Evolutionary conservation across 768 basidiomycete species (phyloP).

Genomic region (Rhodosporidiobolus odoratus): DNA sequence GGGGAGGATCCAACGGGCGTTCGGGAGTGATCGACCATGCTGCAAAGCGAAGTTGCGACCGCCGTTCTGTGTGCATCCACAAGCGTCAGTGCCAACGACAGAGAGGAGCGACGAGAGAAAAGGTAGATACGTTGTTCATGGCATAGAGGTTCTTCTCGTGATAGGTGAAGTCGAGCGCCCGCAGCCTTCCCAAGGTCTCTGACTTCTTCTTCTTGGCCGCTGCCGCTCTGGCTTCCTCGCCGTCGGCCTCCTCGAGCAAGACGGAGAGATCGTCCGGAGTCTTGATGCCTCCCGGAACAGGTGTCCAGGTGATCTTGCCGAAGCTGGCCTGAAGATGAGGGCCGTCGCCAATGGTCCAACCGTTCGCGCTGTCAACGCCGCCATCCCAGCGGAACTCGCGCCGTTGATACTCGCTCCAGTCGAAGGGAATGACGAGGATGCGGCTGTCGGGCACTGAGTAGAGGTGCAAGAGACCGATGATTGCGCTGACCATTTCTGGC

Average conservation of each 20-base stretch:
- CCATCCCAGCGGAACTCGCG: conserved; percentile 42
- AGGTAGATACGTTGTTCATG: conserved; percentile 42
- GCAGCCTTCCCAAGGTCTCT: conserved; percentile 32
- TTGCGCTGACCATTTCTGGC: conserved; percentile 31
- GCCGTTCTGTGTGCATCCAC: conserved; percentile 39
- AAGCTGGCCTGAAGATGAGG: not conserved
- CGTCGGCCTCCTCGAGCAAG: conserved; percentile 35
- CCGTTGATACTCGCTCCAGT: conserved; percentile 41
- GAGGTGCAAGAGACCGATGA: conserved; percentile 38
- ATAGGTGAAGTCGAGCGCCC: conserved; percentile 42
- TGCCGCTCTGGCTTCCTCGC: conserved; percentile 20
- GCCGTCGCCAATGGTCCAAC: conserved; percentile 39
- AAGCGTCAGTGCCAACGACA: too few species aligned
- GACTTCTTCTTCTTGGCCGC: conserved; percentile 19
- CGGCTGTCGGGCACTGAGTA: conserved; percentile 37
- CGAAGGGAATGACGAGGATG: conserved; percentile 42
- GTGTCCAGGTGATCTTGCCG: conserved; percentile 9
- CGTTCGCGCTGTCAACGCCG: conserved; percentile 32
- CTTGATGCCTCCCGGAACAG: not conserved
- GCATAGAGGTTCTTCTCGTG: conserved; percentile 45
- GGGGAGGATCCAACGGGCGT: conserved; percentile 43
- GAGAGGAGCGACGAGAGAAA: too few species aligned
- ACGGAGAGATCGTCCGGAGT: conserved; percentile 14
- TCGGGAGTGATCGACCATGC: conserved; percentile 39
- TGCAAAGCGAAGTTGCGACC: conserved; percentile 43